phyloP scores from a whole-genome alignment of 345 rosid genomes.

The Mangifera indica region DNA sequence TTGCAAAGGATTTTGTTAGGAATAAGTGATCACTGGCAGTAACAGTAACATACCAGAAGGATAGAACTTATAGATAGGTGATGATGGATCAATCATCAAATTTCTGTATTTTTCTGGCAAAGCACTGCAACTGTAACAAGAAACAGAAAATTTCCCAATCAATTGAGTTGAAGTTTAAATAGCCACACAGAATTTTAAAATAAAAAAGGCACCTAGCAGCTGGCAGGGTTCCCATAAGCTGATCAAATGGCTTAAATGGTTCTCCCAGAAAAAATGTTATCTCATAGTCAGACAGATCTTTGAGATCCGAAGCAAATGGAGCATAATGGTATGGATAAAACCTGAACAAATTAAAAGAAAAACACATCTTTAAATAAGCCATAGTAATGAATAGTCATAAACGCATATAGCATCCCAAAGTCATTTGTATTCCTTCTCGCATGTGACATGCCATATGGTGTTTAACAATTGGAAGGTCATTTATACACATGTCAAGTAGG shows the following conservation, averaged over 20 bases:
- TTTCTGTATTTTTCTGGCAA: conserved; percentile 75
- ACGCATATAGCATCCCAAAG: background rate
- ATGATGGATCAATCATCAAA: conserved; percentile 81
- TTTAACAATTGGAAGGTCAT: background rate
- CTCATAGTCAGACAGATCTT: conserved; percentile 71
- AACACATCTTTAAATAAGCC: background rate
- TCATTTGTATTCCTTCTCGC: background rate
- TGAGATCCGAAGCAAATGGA: conserved; percentile 98
- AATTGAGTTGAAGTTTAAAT: conserved; percentile 15
- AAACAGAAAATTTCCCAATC: conserved; percentile 22
- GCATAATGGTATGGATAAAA: conserved; percentile 98
- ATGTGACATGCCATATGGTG: background rate
- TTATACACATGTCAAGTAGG: background rate
- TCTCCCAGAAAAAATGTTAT: conserved; percentile 82
- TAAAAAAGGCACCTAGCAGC: conserved; percentile 69
- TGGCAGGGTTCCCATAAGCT: conserved; percentile 96
- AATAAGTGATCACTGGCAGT: conserved; percentile 13
- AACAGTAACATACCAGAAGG: conserved; percentile 59
- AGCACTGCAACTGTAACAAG: conserved; percentile 70
- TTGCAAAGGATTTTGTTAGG: background rate
- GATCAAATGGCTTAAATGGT: conserved; percentile 98
- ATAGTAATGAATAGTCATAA: background rate
- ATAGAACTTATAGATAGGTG: conserved; percentile 70
- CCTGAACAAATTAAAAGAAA: conserved; percentile 51
- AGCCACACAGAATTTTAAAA: background rate